These are phyloP conservation scores for Bryoglossum gracile DNA, from an alignment of 495 filamentous ascomycete species.

Conservation along the genomic window DNA sequence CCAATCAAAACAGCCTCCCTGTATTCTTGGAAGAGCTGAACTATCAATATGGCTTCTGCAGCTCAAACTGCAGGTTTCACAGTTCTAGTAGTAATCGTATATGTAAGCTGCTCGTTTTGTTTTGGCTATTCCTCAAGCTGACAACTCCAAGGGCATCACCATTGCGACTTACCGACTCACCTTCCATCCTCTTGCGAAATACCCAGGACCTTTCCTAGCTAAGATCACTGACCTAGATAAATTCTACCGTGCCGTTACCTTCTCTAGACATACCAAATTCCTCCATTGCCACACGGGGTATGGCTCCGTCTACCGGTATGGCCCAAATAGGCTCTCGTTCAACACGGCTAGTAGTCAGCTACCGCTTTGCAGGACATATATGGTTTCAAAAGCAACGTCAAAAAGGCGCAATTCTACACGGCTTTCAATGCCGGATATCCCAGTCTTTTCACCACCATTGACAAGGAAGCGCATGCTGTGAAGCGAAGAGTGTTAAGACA, in stretches of 20 bases:
- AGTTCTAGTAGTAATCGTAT: no score
- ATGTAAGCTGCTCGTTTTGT: no score
- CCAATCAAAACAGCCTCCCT: no score
- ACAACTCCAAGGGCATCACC: background rate
- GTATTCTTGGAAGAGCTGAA: no score
- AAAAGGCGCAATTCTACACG: constrained; percentile 12
- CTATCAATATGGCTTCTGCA: no score
- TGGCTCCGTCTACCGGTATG: background rate
- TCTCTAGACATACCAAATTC: background rate
- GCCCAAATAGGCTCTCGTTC: background rate
- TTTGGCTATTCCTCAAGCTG: no score
- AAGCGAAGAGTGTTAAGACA: constrained; percentile 11
- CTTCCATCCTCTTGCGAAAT: constrained; percentile 57
- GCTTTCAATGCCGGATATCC: constrained; percentile 33
- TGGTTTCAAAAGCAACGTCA: constrained; percentile 28
- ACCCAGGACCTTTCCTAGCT: constrained; percentile 54
- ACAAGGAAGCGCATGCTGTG: constrained; percentile 1
- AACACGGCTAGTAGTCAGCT: no score
- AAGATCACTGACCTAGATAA: constrained; percentile 49
- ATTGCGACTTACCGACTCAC: constrained; percentile 42
- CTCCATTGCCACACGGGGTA: no score
- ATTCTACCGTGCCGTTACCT: constrained; percentile 31
- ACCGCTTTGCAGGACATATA: constrained; percentile 43
- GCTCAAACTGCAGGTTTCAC: no score
- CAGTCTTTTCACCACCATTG: background rate